Base-by-base conservation (phyloP, 2,329 filamentous ascomycete genomes). In the Colletotrichum sojae region DNA sequence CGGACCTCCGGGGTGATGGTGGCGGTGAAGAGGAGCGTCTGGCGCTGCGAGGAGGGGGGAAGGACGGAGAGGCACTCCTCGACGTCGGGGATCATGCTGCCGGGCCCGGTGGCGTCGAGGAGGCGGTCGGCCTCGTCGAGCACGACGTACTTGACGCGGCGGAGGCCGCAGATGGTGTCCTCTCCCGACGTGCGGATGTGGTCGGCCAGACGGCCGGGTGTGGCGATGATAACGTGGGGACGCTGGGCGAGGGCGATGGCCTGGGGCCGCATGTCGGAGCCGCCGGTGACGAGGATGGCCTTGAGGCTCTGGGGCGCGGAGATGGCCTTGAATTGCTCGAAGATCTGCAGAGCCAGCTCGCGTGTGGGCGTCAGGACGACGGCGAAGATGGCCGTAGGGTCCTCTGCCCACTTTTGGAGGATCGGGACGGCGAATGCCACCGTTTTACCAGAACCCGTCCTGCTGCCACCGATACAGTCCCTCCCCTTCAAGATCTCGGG, bases 361-460 rank as follows among this genome's bases (percentile, higher is more conserved):
- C 92, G 88, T 6, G 94, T 97, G 20, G 94, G 95, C 9, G 96
- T 99, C 76, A 99, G 83, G 15, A 99, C 89, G 6, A 99, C 84
- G 2, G 90, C 95, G 79, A 94, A 99, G 74, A 98, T 95, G 51
- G 94, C 96, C 68, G 92, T 91, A 1, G 96, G 96, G 82, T 99
- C 95, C 76, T 94, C 89, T 2, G 95, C 90, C 94, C 95, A 98
- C 80, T 92, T 92, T 78, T 98, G 95, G 71, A 99, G 83, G 69
- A 99, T 97, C 0, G 96, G 96, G 10, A 95, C 94, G 1, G 95
- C 93, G 80, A 99, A 99, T 1, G 96, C 95, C 51, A 98, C 91
- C 4, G 96, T 99, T 84, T 99, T 99, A 82, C 96, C 96, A 13
- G 95, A 98, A 84, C 96, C 96, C 0, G 96, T 99, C 71, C 94